phyloP scores from a whole-genome alignment of 371 early-diverging fungal species.

The Rhizopus sp. region DNA sequence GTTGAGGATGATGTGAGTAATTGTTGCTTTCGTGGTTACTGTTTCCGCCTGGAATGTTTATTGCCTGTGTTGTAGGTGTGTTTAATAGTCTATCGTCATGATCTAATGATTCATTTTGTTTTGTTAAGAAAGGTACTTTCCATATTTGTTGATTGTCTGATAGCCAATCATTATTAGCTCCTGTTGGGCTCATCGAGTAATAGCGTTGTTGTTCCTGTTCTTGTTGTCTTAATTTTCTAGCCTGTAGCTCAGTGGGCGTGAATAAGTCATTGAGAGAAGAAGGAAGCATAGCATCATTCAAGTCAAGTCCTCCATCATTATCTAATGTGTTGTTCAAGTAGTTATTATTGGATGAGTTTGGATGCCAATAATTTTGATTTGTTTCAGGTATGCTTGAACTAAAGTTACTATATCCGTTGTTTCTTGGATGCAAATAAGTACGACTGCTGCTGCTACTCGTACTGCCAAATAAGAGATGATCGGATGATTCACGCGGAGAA shows the following conservation, averaged over 20 bases:
- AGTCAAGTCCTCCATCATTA: constrained; percentile 15
- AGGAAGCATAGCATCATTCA: constrained; percentile 47
- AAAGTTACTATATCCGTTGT: background rate
- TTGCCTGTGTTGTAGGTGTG: constrained; percentile 21
- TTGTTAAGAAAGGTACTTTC: constrained; percentile 21
- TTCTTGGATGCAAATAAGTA: constrained; percentile 1
- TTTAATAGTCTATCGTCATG: constrained; percentile 18
- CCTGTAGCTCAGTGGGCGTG: constrained; percentile 51
- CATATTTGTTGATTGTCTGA: constrained; percentile 6
- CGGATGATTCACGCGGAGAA: constrained; percentile 26
- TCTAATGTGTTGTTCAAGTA: background rate
- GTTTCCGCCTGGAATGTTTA: constrained; percentile 31
- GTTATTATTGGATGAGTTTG: too few relatives aligned
- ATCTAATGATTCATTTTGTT: constrained; percentile 5
- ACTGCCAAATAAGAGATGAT: constrained; percentile 10
- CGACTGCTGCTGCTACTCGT: background rate
- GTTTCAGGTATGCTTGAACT: constrained; percentile 1
- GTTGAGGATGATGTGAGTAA: constrained; percentile 10
- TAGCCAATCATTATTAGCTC: constrained; percentile 2
- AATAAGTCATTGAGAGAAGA: constrained; percentile 62
- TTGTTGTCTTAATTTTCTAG: constrained; percentile 36
- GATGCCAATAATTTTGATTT: background rate
- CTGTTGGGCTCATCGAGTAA: constrained; percentile 1
- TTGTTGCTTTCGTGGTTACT: constrained; percentile 6
- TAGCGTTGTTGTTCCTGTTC: background rate